These are phyloP conservation scores for Kuraishia hungarica DNA, from an alignment of 805 yeast genomes.

Conservation along the genomic window DNA sequence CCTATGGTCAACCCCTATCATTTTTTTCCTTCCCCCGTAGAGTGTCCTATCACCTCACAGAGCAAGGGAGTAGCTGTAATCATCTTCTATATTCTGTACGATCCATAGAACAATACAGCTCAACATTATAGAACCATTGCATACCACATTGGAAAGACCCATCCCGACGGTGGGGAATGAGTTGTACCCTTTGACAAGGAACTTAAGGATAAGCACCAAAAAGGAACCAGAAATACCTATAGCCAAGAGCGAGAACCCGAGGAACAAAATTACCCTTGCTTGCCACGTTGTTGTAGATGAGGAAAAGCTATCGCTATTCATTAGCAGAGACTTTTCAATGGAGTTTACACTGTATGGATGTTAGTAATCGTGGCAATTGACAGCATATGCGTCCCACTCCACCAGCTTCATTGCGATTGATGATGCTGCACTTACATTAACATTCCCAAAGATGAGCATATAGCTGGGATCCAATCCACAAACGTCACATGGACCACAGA, in stretches of 20 bases:
- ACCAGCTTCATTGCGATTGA: conserved; percentile 5
- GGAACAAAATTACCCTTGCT: conserved; percentile 80
- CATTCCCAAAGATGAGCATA: conserved; percentile 87
- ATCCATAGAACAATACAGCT: conserved; percentile 90
- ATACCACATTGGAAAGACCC: conserved; percentile 85
- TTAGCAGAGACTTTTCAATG: conserved; percentile 59
- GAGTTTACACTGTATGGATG: conserved; percentile 37
- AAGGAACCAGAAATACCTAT: conserved; percentile 92
- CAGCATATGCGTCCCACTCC: neutral
- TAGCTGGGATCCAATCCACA: conserved; percentile 92
- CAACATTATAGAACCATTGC: conserved; percentile 72
- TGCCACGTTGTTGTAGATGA: conserved; percentile 71
- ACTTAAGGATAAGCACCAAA: conserved; percentile 80
- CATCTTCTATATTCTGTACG: conserved; percentile 93
- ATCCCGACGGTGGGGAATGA: conserved; percentile 85
- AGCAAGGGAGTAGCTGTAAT: conserved; percentile 86
- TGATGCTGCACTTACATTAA: conserved; percentile 30
- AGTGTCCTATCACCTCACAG: conserved; percentile 9
- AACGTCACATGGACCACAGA: conserved; percentile 82
- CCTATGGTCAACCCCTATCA: neutral
- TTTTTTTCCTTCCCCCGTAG: neutral
- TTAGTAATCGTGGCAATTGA: conserved; percentile 1
- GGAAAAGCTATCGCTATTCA: conserved; percentile 27
- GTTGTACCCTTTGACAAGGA: conserved; percentile 63
- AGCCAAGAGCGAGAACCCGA: conserved; percentile 89